phyloP scores from a whole-genome alignment of 2,329 filamentous ascomycete species.

The Fusarium floridanum region DNA sequence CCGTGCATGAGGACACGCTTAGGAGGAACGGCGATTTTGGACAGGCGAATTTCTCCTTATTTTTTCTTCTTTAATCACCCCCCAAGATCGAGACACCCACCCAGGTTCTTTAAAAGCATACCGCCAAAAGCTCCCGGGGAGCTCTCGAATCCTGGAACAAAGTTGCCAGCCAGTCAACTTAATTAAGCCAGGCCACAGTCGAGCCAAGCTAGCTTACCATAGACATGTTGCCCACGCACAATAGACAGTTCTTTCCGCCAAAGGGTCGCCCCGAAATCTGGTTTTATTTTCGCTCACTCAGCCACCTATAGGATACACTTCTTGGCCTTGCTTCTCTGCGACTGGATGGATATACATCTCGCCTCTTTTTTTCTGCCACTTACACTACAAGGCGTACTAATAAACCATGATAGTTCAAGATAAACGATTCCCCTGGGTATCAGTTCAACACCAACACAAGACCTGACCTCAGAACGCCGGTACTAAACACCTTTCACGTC shows the following conservation, averaged over 20 bases:
- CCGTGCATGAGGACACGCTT: conserved; percentile 30
- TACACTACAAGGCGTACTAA: conserved; percentile 3
- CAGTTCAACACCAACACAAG: conserved; percentile 1
- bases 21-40: conserved; percentile 21
- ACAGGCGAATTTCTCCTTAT: conserved; percentile 21
- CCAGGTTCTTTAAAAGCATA: conserved; percentile 9
- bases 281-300: background rate
- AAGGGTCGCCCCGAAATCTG: conserved; percentile 2
- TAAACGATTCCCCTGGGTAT: conserved; percentile 26
- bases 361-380: background rate
- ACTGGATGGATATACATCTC: background rate
- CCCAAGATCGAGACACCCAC: conserved; percentile 7
- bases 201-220: conserved; percentile 44
- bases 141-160: conserved; percentile 31
- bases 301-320: background rate
- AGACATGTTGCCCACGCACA: conserved; percentile 51
- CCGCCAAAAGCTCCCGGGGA: conserved; percentile 4
- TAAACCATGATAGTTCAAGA: background rate
- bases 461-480: conserved; percentile 14
- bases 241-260: conserved; percentile 47
- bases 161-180: conserved; percentile 25
- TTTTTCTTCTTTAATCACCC: conserved; percentile 1
- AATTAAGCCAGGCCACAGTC: conserved; percentile 33
- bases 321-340: background rate
- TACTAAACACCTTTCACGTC: background rate